Conservation (phyloP, 2,329 filamentous ascomycete species). For the Teratosphaeria zuluensis region DNA sequence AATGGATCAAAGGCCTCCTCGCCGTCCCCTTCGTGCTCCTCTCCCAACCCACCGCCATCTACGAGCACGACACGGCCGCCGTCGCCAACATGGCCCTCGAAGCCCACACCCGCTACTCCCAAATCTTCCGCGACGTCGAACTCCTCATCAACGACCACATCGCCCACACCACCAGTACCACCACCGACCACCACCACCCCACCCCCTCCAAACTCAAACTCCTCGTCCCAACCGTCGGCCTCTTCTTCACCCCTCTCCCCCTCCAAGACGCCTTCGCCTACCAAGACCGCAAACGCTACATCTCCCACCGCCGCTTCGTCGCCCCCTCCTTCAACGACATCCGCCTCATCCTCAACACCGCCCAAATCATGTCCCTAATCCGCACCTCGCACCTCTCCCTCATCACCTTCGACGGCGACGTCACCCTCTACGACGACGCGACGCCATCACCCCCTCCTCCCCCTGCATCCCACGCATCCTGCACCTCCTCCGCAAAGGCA, state of each 20-base stretch:
- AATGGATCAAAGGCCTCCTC: slow-evolving; percentile 80
- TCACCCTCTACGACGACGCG: slow-evolving; percentile 66
- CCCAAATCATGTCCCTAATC: slow-evolving; percentile 86
- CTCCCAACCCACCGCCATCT: slow-evolving; percentile 83
- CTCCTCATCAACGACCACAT: slow-evolving; percentile 87
- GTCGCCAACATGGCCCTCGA: slow-evolving; percentile 60
- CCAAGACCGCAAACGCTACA: slow-evolving; percentile 76
- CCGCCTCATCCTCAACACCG: slow-evolving; percentile 83
- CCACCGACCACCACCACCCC: slow-evolving; percentile 27
- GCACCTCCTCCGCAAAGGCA: slow-evolving; percentile 64
- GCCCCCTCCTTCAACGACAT: slow-evolving; percentile 97
- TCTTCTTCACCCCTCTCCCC: slow-evolving; percentile 81
- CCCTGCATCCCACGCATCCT: slow-evolving; percentile 62
- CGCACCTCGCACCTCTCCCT: slow-evolving; percentile 64
- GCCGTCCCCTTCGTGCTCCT: slow-evolving; percentile 95
- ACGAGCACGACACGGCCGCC: slow-evolving; percentile 56
- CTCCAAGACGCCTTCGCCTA: slow-evolving; percentile 85
- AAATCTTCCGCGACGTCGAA: slow-evolving; percentile 93
- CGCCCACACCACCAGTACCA: slow-evolving; percentile 52
- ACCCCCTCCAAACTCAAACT: slow-evolving; percentile 76
- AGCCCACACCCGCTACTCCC: slow-evolving; percentile 79
- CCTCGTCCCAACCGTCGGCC: slow-evolving; percentile 82
- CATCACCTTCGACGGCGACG: slow-evolving; percentile 77
- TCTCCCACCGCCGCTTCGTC: slow-evolving; percentile 85
- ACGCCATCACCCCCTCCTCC: slow-evolving; percentile 67